Percentiles rank a stretch among this genome's conserved stretches.
These are phyloP conservation scores for Leccinum holopus DNA, from an alignment of 1,284 basidiomycete species.

Conservation along the genomic window DNA sequence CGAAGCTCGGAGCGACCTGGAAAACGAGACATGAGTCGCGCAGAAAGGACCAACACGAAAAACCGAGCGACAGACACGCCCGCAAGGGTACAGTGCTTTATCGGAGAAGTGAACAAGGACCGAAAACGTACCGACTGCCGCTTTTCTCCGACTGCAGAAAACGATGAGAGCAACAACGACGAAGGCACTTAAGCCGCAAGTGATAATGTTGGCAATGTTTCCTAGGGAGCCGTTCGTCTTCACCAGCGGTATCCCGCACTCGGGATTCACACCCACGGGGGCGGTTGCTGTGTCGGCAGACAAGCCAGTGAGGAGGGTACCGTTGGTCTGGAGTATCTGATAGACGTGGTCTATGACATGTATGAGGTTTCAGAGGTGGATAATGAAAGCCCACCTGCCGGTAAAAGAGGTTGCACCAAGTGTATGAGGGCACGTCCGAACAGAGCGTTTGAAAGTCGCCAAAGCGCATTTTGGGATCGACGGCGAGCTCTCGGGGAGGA, in stretches of 20 bases:
- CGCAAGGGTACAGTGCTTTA: background rate
- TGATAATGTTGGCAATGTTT: conserved; percentile 74
- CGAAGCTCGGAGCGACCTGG: conserved; percentile 70
- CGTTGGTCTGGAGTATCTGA: conserved; percentile 38
- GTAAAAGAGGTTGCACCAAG: conserved; percentile 74
- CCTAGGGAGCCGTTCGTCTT: conserved; percentile 54
- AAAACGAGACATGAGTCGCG: conserved; percentile 13
- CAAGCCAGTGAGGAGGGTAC: conserved; percentile 37
- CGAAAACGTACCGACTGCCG: conserved; percentile 38
- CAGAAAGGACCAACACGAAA: background rate
- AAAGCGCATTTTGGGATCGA: conserved; percentile 46
- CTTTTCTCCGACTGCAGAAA: conserved; percentile 45
- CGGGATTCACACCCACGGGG: conserved; percentile 57
- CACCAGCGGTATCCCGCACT: conserved; percentile 52
- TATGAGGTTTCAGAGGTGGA: background rate
- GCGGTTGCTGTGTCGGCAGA: conserved; percentile 46
- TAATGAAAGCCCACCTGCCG: conserved; percentile 45
- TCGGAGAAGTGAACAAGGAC: background rate
- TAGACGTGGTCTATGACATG: conserved; percentile 12
- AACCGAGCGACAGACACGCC: background rate
- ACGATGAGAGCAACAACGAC: conserved; percentile 50
- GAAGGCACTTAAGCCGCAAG: conserved; percentile 60
- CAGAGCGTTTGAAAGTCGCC: conserved; percentile 63
- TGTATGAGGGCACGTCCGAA: conserved; percentile 57
- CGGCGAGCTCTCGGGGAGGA: background rate